Base-by-base conservation (phyloP, 2,329 filamentous ascomycete species). In the Fusarium brachygibbosum region DNA sequence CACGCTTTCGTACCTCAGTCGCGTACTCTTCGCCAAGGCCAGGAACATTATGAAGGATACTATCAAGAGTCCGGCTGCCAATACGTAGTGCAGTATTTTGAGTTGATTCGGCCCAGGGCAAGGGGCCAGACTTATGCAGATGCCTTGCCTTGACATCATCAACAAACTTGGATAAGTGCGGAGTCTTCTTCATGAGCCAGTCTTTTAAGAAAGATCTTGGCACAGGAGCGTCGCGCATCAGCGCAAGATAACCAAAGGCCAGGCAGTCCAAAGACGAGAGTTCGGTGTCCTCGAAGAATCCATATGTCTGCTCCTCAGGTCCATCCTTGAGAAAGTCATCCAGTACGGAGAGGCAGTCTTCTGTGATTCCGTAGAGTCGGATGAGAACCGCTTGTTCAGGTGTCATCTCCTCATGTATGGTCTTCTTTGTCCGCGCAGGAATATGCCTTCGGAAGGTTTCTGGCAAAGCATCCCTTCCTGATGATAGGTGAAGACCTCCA, bases 311-410 rank as follows among this genome's bases (percentile, higher is more conserved):
- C 23, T 73, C 67, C n/a, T 73, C 69, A 7, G 71, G 63, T 2
- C 58, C 59, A 7, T 50, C 46, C 2, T 71, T 63, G 40, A 82
- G 59, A 12, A 93, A 82, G 37, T 89, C 85, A 54, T 89, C 86
- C 17, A 98, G 77, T 1, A 93, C 91, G 34, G 87, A 86, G 51
- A 97, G 87, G 72, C 93, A 91, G 66, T 90, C 88, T 23, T 86
- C 85, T 0, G 91, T 90, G 38, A 97, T 80, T 14, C 88, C 87
- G 74, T 94, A 90, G 11, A 98, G 85, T 62, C 90, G 87, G 79
- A 98, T 97, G 48, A 90, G 87, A 31, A 88, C 89, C 50, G 87
- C 87, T 75, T 93, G 89, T 77, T 93, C 88, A 1, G 92, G 90
- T 17, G 88, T 88, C 75, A 95, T 84, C 55, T 91, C 79, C 19